Percentiles rank a stretch among this genome's conserved stretches.
These are phyloP conservation scores for Capniomyces stellatus DNA, from an alignment of 371 early-diverging fungal genomes.

Conservation along the genomic window DNA sequence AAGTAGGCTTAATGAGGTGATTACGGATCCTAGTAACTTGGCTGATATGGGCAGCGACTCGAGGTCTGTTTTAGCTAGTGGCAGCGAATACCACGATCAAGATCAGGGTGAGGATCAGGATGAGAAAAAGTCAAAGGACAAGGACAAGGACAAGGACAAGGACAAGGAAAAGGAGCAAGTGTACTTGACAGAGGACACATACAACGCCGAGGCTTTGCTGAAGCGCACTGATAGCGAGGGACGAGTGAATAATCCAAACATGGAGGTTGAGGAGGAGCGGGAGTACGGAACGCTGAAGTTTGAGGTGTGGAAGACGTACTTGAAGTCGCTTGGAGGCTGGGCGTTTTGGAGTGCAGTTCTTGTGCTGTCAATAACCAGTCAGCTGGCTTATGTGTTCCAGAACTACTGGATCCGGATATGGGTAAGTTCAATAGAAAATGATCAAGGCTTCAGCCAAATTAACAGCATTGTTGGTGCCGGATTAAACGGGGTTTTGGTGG, in stretches of 20 bases:
- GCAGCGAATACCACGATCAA: background rate
- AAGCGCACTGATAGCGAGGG: background rate
- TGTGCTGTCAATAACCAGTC: slow-evolving; percentile 5
- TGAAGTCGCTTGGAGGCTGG: slow-evolving; percentile 14
- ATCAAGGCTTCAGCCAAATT: background rate
- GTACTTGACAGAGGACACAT: slow-evolving; percentile 13
- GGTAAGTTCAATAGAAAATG: slow-evolving; percentile 5
- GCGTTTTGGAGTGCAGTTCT: slow-evolving; percentile 13
- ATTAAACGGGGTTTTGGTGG: too few relatives aligned
- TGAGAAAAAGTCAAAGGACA: too few relatives aligned
- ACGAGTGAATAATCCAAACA: slow-evolving; percentile 1
- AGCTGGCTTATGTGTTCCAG: slow-evolving; percentile 7
- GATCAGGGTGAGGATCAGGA: background rate
- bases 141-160: background rate
- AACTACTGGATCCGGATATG: slow-evolving; percentile 25
- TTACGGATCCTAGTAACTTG: background rate
- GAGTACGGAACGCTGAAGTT: slow-evolving; percentile 20
- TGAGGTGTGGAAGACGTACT: slow-evolving; percentile 17
- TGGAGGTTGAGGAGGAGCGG: slow-evolving; percentile 23
- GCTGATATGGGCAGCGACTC: background rate
- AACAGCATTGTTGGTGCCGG: background rate
- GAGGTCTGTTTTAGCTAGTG: background rate
- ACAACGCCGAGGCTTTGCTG: slow-evolving; percentile 4
- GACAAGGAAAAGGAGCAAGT: background rate
- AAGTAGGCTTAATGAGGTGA: background rate